These are phyloP conservation scores for Moesziomyces parantarcticus DNA, from an alignment of 1,284 basidiomycete genomes.

Conservation along the genomic window DNA sequence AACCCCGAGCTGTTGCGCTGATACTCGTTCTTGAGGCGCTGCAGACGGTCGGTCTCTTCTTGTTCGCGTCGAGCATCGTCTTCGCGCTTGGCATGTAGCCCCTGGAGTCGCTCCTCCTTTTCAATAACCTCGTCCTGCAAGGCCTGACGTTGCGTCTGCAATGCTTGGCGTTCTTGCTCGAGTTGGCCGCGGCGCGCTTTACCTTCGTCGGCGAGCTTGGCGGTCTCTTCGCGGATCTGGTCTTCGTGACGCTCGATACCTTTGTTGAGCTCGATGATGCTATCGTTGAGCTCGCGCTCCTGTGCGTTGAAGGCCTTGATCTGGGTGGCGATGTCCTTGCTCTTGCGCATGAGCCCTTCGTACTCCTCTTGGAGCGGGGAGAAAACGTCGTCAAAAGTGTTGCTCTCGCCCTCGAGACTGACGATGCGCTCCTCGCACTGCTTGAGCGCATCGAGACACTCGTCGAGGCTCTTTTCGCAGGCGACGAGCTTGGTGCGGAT, in stretches of 20 bases:
- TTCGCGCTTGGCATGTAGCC: slow-evolving; percentile 29
- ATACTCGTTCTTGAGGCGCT: slow-evolving; percentile 22
- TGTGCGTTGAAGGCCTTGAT: slow-evolving; percentile 55
- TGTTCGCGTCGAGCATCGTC: slow-evolving; percentile 25
- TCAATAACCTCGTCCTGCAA: slow-evolving; percentile 26
- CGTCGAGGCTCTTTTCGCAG: slow-evolving; percentile 32
- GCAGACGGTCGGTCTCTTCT: slow-evolving; percentile 15
- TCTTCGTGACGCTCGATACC: slow-evolving; percentile 72
- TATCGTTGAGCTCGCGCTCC: slow-evolving; percentile 49
- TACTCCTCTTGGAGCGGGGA: slow-evolving; percentile 46
- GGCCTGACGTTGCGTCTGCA: slow-evolving; percentile 35
- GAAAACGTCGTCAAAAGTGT: slow-evolving; percentile 35
- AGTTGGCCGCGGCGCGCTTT: slow-evolving; percentile 41
- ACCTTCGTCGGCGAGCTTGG: slow-evolving; percentile 61
- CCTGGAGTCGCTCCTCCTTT: slow-evolving; percentile 32
- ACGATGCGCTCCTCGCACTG: slow-evolving; percentile 37
- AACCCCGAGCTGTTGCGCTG: slow-evolving; percentile 14
- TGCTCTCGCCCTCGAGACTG: slow-evolving; percentile 56
- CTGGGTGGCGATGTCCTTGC: slow-evolving; percentile 70
- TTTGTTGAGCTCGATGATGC: slow-evolving; percentile 49
- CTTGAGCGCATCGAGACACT: slow-evolving; percentile 27
- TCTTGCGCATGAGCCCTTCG: slow-evolving; percentile 23
- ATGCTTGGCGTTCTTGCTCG: slow-evolving; percentile 37
- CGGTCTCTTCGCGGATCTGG: slow-evolving; percentile 71
- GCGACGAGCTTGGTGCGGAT: slow-evolving; percentile 37